Conservation (phyloP, 495 filamentous ascomycete genomes). For the Apiosordaria backusii region DNA sequence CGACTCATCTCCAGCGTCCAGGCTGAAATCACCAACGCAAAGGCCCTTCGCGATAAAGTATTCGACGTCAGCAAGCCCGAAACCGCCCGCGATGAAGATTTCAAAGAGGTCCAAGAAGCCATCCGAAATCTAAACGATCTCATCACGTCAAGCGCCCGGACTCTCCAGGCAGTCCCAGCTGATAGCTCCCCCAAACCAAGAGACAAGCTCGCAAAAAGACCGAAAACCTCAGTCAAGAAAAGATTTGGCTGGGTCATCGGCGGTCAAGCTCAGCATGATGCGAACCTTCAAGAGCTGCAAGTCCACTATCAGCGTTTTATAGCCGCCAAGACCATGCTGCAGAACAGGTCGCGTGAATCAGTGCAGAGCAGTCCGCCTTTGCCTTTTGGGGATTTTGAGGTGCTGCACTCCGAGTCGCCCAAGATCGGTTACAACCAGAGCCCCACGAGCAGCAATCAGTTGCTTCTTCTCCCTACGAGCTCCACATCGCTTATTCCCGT, state of each 20-base stretch:
- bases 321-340: neutral
- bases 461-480: neutral
- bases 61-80: neutral
- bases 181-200: neutral
- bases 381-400: neutral
- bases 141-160: neutral
- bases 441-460: neutral
- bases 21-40: neutral
- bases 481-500: neutral
- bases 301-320: neutral
- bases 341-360: neutral
- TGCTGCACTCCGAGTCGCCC: neutral
- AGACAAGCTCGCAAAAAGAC: neutral
- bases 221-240: neutral
- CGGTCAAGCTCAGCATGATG: neutral
- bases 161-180: neutral
- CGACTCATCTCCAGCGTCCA: neutral
- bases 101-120: neutral
- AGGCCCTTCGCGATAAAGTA: neutral
- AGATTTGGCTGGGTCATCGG: neutral
- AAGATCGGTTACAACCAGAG: neutral
- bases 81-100: neutral
- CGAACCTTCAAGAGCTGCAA: neutral
- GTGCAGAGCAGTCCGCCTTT: neutral
- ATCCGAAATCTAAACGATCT: neutral